These are phyloP conservation scores for Rhizopogon sp. DNA, from an alignment of 768 basidiomycete genomes.

Conservation along the genomic window DNA sequence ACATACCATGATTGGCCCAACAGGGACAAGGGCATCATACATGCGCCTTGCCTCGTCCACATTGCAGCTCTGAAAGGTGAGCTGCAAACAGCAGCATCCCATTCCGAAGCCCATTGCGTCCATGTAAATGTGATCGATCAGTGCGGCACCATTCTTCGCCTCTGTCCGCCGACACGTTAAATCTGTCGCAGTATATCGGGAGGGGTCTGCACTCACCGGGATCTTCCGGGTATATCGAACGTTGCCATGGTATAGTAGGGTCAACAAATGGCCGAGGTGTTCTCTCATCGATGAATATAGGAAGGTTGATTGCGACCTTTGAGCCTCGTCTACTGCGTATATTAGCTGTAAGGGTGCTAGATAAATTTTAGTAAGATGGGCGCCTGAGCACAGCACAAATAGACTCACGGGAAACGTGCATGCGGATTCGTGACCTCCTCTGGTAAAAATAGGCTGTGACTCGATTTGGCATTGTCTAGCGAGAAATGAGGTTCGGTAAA, in stretches of 20 bases:
- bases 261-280: conserved; percentile 91
- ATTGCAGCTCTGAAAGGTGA: conserved; percentile 97
- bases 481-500: conserved; percentile 90
- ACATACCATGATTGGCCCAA: conserved; percentile 91
- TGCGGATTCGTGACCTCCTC: conserved; percentile 97
- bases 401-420: conserved; percentile 85
- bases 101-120: conserved; percentile 99
- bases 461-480: conserved; percentile 73
- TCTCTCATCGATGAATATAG: conserved; percentile 81
- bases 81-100: conserved; percentile 97
- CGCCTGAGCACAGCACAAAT: conserved; percentile 5
- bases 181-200: conserved; percentile 4
- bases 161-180: conserved; percentile 37
- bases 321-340: conserved; percentile 87
- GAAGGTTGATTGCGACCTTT: conserved; percentile 94
- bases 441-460: conserved; percentile 90
- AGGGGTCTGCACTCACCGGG: conserved; percentile 44
- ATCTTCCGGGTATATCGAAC: conserved; percentile 81
- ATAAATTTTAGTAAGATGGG: conserved; percentile 12
- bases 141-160: conserved; percentile 85
- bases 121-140: conserved; percentile 90
- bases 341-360: conserved; percentile 94
- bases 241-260: conserved; percentile 86
- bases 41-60: conserved; percentile 86
- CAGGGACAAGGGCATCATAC: conserved; percentile 94